These are phyloP conservation scores for Phoma herbarum DNA, from an alignment of 2,329 filamentous ascomycete genomes.

Conservation along the genomic window DNA sequence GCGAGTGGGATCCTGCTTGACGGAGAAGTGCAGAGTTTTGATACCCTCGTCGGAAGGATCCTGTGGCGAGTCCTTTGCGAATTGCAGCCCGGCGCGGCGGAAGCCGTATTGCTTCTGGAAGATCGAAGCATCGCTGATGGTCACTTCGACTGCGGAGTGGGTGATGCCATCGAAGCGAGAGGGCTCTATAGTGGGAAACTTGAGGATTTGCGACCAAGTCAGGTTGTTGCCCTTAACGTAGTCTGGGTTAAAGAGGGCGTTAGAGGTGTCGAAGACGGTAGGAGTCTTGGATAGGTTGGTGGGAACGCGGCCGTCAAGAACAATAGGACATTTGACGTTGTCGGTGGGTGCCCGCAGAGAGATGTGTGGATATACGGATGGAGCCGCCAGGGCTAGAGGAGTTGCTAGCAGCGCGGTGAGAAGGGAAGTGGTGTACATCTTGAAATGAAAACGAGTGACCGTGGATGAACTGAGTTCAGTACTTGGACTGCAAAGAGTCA, in stretches of 20 bases:
- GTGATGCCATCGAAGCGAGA: slow-evolving; percentile 59
- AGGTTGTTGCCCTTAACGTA: slow-evolving; percentile 64
- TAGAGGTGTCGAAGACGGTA: slow-evolving; percentile 46
- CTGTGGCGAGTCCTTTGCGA: slow-evolving; percentile 61
- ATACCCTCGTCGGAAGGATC: slow-evolving; percentile 63
- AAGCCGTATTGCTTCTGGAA: slow-evolving; percentile 69
- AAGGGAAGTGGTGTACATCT: slow-evolving; percentile 38
- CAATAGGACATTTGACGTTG: slow-evolving; percentile 46
- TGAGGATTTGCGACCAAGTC: slow-evolving; percentile 61
- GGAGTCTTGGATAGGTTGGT: slow-evolving; percentile 29
- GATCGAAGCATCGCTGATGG: slow-evolving; percentile 67
- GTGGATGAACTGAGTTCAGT: slow-evolving; percentile 1
- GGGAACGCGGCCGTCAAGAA: slow-evolving; percentile 51
- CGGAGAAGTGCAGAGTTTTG: slow-evolving; percentile 69
- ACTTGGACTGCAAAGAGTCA: not conserved
- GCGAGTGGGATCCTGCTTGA: slow-evolving; percentile 62
- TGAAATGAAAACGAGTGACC: slow-evolving; percentile 20
- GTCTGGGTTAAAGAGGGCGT: slow-evolving; percentile 60
- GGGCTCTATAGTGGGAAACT: slow-evolving; percentile 54
- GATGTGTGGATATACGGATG: slow-evolving; percentile 17
- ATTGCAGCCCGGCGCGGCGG: slow-evolving; percentile 65
- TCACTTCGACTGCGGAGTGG: slow-evolving; percentile 62
- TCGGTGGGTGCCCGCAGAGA: slow-evolving; percentile 8
- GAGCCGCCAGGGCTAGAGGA: slow-evolving; percentile 39
- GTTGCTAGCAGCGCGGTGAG: slow-evolving; percentile 32